Evolutionary conservation across 1,139 yeast species (phyloP), one percentile per base, ranked within the genome.

Genomic region (Yamadazyma conglobata): DNA sequence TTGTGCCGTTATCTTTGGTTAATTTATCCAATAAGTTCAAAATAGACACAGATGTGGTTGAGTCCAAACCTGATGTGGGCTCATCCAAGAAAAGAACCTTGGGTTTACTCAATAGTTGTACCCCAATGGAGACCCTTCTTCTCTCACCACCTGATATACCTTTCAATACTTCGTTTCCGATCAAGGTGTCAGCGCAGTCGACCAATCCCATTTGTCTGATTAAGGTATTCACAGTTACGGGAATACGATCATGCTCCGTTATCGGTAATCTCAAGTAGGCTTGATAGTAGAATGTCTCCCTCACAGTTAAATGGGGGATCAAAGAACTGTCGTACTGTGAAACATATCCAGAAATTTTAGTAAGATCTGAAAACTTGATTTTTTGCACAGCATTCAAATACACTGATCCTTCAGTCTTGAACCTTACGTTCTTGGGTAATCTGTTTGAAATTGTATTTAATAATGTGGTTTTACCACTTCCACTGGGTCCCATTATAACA

Each of bases 141-240:
- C 82, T 83, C 47, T 86, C 95, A 34, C 95, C 95, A 9, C 95
- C 95, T 18, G 91, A 80, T 6, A 86, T 72, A 3, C 95, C 95
- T 44, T 85, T 85, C 5, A 76, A 67, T 23, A 70, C 58, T 22
- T 81, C 88, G 28, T 78, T 74, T 2, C 95, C 96, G 34, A 86
- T 76, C 6, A 82, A 59, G 0, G 82, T 80, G 43, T 85, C 81
- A 17, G 87, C 85, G 57, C 94, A 84, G 44, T 84, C 93, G 34
- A 73, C 62, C 25, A 86, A 63, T 0, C 95, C 95, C 56, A 83
- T 73, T 38, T 75, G 72, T 30, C 77, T 50, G 34, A 86, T 78
- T 19, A 85, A 58, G 4, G 67, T 70, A 32, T 77, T 73, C 20
- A 85, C 56, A 19, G 55, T 54, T 1, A 40, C 16, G 0, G 68